These are phyloP conservation scores for Rhodotorula sp. DNA, from an alignment of 1,284 basidiomycete species.

Conservation along the genomic window DNA sequence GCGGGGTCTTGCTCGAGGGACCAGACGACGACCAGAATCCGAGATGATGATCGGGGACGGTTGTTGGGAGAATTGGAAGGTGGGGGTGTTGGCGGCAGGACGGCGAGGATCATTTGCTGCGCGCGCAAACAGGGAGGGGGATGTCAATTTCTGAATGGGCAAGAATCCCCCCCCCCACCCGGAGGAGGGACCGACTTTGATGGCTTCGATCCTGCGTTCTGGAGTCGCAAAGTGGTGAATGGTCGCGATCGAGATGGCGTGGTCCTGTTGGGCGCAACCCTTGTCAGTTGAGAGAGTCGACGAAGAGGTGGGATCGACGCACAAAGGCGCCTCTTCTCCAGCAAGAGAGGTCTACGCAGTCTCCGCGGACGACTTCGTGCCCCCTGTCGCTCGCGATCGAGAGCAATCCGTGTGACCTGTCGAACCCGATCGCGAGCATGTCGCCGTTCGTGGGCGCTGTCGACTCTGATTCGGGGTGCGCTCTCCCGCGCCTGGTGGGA, in stretches of 20 bases:
- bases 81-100: slow-evolving; percentile 14
- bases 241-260: slow-evolving; percentile 90
- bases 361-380: slow-evolving; percentile 71
- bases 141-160: slow-evolving; percentile 7
- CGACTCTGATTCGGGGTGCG: slow-evolving; percentile 2
- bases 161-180: too few relatives aligned
- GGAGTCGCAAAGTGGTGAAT: slow-evolving; percentile 86
- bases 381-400: slow-evolving; percentile 65
- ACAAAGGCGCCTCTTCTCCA: slow-evolving; percentile 71
- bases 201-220: slow-evolving; percentile 65
- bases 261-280: slow-evolving; percentile 63
- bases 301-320: slow-evolving; percentile 46
- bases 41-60: background rate
- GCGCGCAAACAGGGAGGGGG: background rate
- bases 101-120: slow-evolving; percentile 39
- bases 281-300: background rate
- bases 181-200: slow-evolving; percentile 57
- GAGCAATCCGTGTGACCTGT: slow-evolving; percentile 63
- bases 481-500: slow-evolving; percentile 21
- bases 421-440: slow-evolving; percentile 74
- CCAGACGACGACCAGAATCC: slow-evolving; percentile 94
- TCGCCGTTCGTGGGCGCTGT: slow-evolving; percentile 43
- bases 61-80: slow-evolving; percentile 53
- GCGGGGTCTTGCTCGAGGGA: slow-evolving; percentile 80
- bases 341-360: slow-evolving; percentile 66